Evolutionary conservation across 108 stramenopile species (phyloP).

Genomic region (Skeletonema costatum): DNA sequence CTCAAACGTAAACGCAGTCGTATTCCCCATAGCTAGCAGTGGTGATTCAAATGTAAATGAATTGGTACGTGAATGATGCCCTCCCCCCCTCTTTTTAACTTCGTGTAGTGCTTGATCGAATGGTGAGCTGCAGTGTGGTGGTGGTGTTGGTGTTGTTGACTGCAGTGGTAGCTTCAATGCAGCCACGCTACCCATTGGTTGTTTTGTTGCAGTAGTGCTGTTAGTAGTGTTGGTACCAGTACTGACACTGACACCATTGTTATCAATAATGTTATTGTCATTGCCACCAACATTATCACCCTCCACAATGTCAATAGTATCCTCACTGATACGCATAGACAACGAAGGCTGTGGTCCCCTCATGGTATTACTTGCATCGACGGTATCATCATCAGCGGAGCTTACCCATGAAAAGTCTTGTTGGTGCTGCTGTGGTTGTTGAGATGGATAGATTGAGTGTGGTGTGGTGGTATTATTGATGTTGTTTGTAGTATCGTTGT

Average conservation of each 20-base stretch:
- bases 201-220: not conserved
- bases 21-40: not conserved
- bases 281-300: not conserved
- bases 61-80: conserved; percentile 10
- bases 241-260: not conserved
- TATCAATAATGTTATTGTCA: no score
- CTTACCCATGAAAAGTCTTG: not conserved
- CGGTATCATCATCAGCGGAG: not conserved
- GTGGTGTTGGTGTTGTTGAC: not conserved
- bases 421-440: not conserved
- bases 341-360: not conserved
- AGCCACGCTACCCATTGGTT: not conserved
- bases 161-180: not conserved
- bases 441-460: not conserved
- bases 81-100: conserved; percentile 8
- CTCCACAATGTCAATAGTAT: not conserved
- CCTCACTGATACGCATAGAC: not conserved
- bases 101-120: conserved; percentile 26
- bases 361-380: not conserved
- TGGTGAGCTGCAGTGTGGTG: not conserved
- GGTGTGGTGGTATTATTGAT: no score
- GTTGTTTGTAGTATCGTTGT: not conserved
- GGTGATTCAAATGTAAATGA: conserved; percentile 4
- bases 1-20: no score
- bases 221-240: not conserved